phyloP scores from a whole-genome alignment of 306 rosid species.

The Coriaria nepalensis region DNA sequence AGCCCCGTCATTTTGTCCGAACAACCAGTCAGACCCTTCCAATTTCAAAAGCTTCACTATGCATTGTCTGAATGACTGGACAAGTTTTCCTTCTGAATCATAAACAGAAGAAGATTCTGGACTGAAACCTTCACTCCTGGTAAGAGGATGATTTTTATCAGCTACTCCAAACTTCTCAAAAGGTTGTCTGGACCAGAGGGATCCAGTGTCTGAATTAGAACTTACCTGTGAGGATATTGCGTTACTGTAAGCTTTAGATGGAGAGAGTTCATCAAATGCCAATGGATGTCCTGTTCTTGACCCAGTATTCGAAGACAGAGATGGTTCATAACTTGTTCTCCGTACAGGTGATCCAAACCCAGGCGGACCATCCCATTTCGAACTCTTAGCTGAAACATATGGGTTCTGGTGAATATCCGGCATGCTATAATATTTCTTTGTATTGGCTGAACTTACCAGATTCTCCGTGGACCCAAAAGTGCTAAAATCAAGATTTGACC shows the following conservation, averaged over 20 bases:
- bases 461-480: slow-evolving; percentile 38
- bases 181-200: slow-evolving; percentile 90
- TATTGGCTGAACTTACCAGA: slow-evolving; percentile 34
- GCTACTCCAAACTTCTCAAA: slow-evolving; percentile 83
- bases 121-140: slow-evolving; percentile 29
- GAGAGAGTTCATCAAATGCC: slow-evolving; percentile 70
- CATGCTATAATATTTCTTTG: slow-evolving; percentile 78
- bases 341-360: slow-evolving; percentile 41
- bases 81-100: slow-evolving; percentile 60
- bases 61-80: slow-evolving; percentile 67
- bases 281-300: slow-evolving; percentile 42
- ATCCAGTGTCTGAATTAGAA: slow-evolving; percentile 44
- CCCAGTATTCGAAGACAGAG: slow-evolving; percentile 33
- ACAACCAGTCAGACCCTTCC: slow-evolving; percentile 95
- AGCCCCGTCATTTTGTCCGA: slow-evolving; percentile 71
- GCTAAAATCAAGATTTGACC: slow-evolving; percentile 31
- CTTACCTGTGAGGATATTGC: slow-evolving; percentile 43
- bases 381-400: slow-evolving; percentile 33
- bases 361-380: slow-evolving; percentile 37
- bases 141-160: slow-evolving; percentile 23
- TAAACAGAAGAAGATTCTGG: slow-evolving; percentile 40
- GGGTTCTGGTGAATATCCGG: slow-evolving; percentile 59
- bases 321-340: slow-evolving; percentile 24
- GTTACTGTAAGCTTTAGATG: slow-evolving; percentile 34
- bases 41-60: slow-evolving; percentile 65